Conservation (phyloP, 2,329 filamentous ascomycete species). For the Colletotrichum sp. region DNA sequence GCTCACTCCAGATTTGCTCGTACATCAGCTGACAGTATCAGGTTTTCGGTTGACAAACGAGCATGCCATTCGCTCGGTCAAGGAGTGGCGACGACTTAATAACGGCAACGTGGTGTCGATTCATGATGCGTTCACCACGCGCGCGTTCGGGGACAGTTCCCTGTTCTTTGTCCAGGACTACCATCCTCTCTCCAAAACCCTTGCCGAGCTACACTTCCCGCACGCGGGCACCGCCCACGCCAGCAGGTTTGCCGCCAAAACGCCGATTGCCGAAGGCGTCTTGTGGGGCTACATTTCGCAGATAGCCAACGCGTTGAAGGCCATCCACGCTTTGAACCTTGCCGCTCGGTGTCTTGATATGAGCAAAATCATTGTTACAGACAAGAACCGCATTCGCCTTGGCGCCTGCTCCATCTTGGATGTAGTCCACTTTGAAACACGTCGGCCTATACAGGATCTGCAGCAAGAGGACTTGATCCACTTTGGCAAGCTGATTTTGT, state of each 20-base stretch:
- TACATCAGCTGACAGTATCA: conserved; percentile 32
- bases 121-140: conserved; percentile 91
- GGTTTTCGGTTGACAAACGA: conserved; percentile 89
- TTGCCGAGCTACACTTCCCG: conserved; percentile 80
- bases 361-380: conserved; percentile 88
- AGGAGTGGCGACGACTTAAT: conserved; percentile 86
- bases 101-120: conserved; percentile 85
- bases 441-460: conserved; percentile 72
- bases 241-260: conserved; percentile 50
- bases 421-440: conserved; percentile 81
- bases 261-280: conserved; percentile 70
- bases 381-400: conserved; percentile 87
- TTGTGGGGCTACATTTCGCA: conserved; percentile 95
- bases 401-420: conserved; percentile 90
- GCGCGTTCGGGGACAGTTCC: conserved; percentile 93
- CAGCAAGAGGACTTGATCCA: conserved; percentile 88
- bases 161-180: conserved; percentile 95
- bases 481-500: conserved; percentile 85
- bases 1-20: neutral
- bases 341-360: conserved; percentile 87
- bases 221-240: conserved; percentile 38
- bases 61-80: conserved; percentile 83
- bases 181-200: conserved; percentile 86
- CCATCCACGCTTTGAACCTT: conserved; percentile 81
- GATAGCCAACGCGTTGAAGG: conserved; percentile 84